Evolutionary conservation across 2,329 filamentous ascomycete species (phyloP).

Genomic region (Nemania sp.): DNA sequence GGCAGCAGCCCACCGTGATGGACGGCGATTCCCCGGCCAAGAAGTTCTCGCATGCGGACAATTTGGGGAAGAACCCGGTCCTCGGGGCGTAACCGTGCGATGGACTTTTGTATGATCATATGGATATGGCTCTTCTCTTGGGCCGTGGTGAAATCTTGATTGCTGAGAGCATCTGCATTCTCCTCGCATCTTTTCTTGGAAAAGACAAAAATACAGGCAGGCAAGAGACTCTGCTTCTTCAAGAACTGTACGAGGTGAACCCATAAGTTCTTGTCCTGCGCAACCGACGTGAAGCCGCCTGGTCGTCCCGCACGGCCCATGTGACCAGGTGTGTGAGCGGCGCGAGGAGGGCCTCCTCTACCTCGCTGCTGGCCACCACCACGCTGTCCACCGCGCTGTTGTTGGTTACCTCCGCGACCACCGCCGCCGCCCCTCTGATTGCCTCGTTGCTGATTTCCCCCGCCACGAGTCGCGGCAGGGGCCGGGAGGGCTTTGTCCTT

Average conservation of each 20-base stretch:
- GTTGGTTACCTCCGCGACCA: slow-evolving; percentile 58
- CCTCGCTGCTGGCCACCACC: slow-evolving; percentile 67
- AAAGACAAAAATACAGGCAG: slow-evolving; percentile 97
- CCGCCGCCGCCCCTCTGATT: slow-evolving; percentile 64
- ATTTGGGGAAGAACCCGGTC: slow-evolving; percentile 94
- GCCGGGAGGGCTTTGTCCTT: slow-evolving; percentile 74
- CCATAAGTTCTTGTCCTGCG: slow-evolving; percentile 97
- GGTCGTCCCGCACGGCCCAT: slow-evolving; percentile 89
- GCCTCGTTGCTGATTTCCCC: slow-evolving; percentile 62
- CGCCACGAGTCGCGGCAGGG: slow-evolving; percentile 58
- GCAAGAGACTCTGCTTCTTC: slow-evolving; percentile 86
- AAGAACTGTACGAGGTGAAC: slow-evolving; percentile 94
- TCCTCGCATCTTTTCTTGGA: slow-evolving; percentile 98
- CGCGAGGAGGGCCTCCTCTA: slow-evolving; percentile 68
- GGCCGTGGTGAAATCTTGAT: slow-evolving; percentile 93
- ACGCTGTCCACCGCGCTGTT: slow-evolving; percentile 62
- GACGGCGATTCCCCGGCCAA: slow-evolving; percentile 91
- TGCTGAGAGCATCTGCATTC: slow-evolving; percentile 93
- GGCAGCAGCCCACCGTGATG: slow-evolving; percentile 95
- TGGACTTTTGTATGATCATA: slow-evolving; percentile 96
- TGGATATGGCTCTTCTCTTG: slow-evolving; percentile 96
- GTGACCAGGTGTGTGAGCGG: slow-evolving; percentile 77
- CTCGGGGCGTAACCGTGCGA: slow-evolving; percentile 90
- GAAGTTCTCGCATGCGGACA: slow-evolving; percentile 83
- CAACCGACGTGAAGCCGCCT: slow-evolving; percentile 87